These are phyloP conservation scores for Fraxinus greggii DNA, from an alignment of 305 asterid species.

Conservation along the genomic window DNA sequence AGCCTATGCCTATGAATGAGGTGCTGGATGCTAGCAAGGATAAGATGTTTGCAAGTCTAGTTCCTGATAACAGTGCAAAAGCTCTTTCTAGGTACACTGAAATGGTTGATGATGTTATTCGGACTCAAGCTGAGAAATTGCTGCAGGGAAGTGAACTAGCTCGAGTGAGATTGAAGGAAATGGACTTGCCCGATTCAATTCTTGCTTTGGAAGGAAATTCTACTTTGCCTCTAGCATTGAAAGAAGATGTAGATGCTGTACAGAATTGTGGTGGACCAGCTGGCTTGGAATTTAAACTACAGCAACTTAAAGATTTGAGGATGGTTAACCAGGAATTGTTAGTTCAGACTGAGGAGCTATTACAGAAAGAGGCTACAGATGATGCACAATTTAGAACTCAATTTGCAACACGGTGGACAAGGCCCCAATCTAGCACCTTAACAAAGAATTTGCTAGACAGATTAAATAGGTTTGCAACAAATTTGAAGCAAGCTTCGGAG, in stretches of 20 bases:
- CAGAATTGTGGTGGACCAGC: slow-evolving; percentile 97
- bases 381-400: slow-evolving; percentile 92
- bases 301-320: slow-evolving; percentile 86
- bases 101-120: slow-evolving; percentile 86
- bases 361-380: slow-evolving; percentile 89
- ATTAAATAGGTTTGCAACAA: slow-evolving; percentile 84
- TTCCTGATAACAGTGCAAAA: slow-evolving; percentile 93
- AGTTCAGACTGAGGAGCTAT: slow-evolving; percentile 84
- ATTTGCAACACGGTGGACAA: slow-evolving; percentile 91
- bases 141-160: slow-evolving; percentile 98
- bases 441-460: slow-evolving; percentile 87
- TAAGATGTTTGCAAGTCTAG: slow-evolving; percentile 88
- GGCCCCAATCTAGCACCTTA: slow-evolving; percentile 95
- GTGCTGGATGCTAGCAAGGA: slow-evolving; percentile 86
- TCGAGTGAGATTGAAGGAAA: slow-evolving; percentile 90
- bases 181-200: slow-evolving; percentile 94
- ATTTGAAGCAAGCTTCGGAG: slow-evolving; percentile 94
- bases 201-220: slow-evolving; percentile 85
- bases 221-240: slow-evolving; percentile 57
- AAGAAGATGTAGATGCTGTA: slow-evolving; percentile 88
- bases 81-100: slow-evolving; percentile 93
- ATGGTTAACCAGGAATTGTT: slow-evolving; percentile 91
- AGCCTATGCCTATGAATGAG: slow-evolving; percentile 85
- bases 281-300: slow-evolving; percentile 85
- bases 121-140: slow-evolving; percentile 95